phyloP scores from a whole-genome alignment of 805 yeast genomes.

The Myxozyma monticola region DNA sequence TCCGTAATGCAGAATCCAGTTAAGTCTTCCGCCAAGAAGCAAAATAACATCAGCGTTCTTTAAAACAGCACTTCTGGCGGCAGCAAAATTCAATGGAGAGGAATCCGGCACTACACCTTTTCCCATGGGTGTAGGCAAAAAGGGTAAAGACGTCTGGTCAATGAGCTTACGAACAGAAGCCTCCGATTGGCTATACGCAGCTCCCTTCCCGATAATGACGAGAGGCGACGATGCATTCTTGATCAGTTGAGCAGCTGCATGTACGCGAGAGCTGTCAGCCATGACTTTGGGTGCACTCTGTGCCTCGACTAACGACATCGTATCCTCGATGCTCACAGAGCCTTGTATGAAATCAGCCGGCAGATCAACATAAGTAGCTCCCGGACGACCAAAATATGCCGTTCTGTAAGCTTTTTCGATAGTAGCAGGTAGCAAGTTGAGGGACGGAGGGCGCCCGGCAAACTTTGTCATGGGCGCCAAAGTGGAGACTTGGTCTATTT shows the following conservation, averaged over 20 bases:
- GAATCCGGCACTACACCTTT: constrained; percentile 65
- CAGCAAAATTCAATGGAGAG: constrained; percentile 50
- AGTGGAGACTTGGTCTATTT: constrained; percentile 60
- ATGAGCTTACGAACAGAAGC: constrained; percentile 46
- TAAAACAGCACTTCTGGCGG: constrained; percentile 65
- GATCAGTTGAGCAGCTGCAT: constrained; percentile 41
- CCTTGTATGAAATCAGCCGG: constrained; percentile 61
- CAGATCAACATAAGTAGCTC: constrained; percentile 62
- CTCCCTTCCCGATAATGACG: constrained; percentile 66
- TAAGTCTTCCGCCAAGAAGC: constrained; percentile 64
- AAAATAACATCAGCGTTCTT: constrained; percentile 58
- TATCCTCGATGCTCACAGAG: constrained; percentile 11
- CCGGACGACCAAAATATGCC: constrained; percentile 54
- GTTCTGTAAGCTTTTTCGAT: constrained; percentile 51
- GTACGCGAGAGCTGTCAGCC: constrained; percentile 43
- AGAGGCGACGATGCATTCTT: constrained; percentile 49
- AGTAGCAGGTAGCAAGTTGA: constrained; percentile 42
- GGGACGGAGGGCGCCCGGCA: constrained; percentile 46
- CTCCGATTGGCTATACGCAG: constrained; percentile 51
- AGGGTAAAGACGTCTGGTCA: constrained; percentile 48
- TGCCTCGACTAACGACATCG: constrained; percentile 3
- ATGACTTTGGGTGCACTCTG: constrained; percentile 40
- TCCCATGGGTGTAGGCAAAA: constrained; percentile 78
- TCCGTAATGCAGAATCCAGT: constrained; percentile 74
- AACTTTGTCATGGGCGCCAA: constrained; percentile 53